These are phyloP conservation scores for Piromyces finnis DNA, from an alignment of 192 early-diverging fungal species.

Conservation along the genomic window DNA sequence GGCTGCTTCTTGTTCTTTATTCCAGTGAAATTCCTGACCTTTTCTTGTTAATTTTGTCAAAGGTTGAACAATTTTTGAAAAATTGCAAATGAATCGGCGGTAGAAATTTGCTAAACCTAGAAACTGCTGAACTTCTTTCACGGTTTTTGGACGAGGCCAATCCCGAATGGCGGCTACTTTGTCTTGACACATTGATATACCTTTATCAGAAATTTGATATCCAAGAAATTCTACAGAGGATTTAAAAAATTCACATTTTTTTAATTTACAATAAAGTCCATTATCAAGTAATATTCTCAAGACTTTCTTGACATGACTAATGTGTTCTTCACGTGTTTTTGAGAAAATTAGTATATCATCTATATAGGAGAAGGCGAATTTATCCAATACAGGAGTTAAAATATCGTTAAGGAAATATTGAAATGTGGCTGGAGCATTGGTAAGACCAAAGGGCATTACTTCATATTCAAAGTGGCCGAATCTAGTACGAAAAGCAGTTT, in stretches of 20 bases:
- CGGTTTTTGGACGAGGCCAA: not conserved
- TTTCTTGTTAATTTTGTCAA: not conserved
- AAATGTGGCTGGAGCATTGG: too few species aligned
- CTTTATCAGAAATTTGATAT: not conserved
- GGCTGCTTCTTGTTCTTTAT: not conserved
- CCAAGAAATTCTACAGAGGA: not conserved
- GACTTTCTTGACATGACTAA: not conserved
- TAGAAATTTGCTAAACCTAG: not conserved
- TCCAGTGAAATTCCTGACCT: not conserved
- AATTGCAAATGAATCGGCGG: not conserved
- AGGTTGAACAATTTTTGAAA: not conserved
- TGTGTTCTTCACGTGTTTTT: not conserved
- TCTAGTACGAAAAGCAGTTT: too few species aligned
- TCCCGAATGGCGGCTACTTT: not conserved
- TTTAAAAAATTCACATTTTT: not conserved
- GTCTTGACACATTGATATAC: not conserved
- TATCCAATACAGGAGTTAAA: not conserved
- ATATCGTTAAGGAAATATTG: too few species aligned
- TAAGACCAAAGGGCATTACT: too few species aligned
- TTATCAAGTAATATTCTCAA: not conserved
- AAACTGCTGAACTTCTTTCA: not conserved
- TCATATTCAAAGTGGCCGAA: too few species aligned
- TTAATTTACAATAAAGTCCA: not conserved
- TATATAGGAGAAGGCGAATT: not conserved
- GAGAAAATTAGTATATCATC: not conserved